A percentile compares a stretch with the other conserved stretches of the same genome.
phyloP scores from a whole-genome alignment of 129 eudicot genomes.

The Smallanthus sonchifolius region DNA sequence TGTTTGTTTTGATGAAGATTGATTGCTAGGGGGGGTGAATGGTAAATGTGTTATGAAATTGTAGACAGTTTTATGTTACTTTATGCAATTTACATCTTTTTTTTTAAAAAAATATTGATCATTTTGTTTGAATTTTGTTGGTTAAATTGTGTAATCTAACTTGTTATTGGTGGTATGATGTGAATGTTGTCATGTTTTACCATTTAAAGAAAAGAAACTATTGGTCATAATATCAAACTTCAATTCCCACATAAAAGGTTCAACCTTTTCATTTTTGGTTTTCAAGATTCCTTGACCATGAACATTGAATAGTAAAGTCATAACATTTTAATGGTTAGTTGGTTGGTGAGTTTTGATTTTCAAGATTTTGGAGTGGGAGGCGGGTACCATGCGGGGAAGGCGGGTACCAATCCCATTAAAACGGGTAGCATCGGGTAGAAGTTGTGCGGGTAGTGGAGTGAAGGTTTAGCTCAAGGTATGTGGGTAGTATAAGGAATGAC shows the following conservation, averaged over 20 bases:
- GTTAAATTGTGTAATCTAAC: background rate
- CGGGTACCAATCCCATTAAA: too few species aligned
- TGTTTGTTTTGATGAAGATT: constrained; percentile 19
- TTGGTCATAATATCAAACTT: background rate
- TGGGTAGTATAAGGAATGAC: too few species aligned
- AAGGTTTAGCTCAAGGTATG: too few species aligned
- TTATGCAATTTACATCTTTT: constrained; percentile 1
- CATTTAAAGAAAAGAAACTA: background rate
- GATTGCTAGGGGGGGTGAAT: background rate
- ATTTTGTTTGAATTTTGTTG: background rate
- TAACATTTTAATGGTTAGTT: background rate
- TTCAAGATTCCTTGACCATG: constrained; percentile 3
- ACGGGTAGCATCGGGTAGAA: too few species aligned
- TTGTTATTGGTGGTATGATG: background rate
- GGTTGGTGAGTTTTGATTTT: background rate
- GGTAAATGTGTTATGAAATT: constrained; percentile 8
- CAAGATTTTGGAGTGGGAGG: too few species aligned
- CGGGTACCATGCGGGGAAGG: too few species aligned
- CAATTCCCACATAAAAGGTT: background rate
- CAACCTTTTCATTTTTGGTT: background rate
- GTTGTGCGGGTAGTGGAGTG: too few species aligned
- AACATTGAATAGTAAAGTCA: background rate
- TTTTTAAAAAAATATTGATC: background rate
- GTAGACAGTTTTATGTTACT: constrained; percentile 9
- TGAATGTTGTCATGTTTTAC: constrained; percentile 4